phyloP scores from a whole-genome alignment of 2,329 filamentous ascomycete species.

The Trichocomaceae sp. region DNA sequence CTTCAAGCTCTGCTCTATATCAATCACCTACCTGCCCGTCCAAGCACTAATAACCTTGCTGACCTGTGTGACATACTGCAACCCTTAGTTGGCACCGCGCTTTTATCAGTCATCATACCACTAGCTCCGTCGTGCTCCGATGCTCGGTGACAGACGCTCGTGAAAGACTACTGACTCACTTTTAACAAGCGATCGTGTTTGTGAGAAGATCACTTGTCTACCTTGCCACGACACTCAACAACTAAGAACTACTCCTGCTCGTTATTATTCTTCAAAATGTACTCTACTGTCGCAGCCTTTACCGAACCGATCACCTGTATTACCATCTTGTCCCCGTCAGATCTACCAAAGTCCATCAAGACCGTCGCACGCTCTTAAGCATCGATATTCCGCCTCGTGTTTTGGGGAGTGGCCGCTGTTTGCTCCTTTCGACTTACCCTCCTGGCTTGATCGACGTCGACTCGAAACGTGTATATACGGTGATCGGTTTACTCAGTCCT shows the following conservation, averaged over 20 bases:
- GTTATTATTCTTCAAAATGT: conserved; percentile 34
- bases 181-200: conserved; percentile 17
- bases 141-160: background rate
- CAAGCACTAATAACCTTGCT: background rate
- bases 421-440: background rate
- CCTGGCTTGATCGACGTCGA: conserved; percentile 12
- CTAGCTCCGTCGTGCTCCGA: conserved; percentile 7
- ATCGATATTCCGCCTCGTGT: background rate
- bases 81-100: conserved; percentile 4
- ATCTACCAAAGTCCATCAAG: conserved; percentile 25
- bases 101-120: background rate
- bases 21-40: background rate
- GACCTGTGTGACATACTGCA: background rate
- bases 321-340: conserved; percentile 27
- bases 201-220: conserved; percentile 25
- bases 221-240: conserved; percentile 23
- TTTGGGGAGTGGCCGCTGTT: conserved; percentile 1
- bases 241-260: conserved; percentile 12
- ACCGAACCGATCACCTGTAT: conserved; percentile 33
- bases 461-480: conserved; percentile 11
- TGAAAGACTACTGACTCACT: conserved; percentile 14
- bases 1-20: conserved; percentile 2
- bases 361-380: conserved; percentile 8
- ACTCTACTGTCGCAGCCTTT: conserved; percentile 28
- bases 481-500: conserved; percentile 9